Evolutionary conservation across 768 basidiomycete genomes (phyloP), one percentile per base, ranked within the genome.

Genomic region (Collybiopsis luxurians): DNA sequence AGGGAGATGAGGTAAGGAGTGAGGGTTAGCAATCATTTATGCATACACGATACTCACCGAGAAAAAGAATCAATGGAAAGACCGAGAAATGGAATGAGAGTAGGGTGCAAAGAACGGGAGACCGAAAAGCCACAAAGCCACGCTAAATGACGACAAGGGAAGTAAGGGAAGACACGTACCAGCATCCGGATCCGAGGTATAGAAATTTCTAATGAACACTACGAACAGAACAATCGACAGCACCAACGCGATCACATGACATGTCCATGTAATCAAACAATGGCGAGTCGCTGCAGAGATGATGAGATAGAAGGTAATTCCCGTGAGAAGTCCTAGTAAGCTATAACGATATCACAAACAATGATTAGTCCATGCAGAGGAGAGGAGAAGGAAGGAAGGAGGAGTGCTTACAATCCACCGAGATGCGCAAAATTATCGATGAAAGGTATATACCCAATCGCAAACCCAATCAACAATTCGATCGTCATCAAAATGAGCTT

Each of bases 401-500:
- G 4, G 6, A 13, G 31, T 34, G 13, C 40, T 17, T 6, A 42
- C 64, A 95, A 87, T 12, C 92, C 92, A 46, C 95, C 94, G 7
- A 96, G 79, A 71, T 97, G 95, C 4, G 90, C 88, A 89, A 40
- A 13, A 27, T 44, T 15, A 42, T 42, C 31, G 31, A 34, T 34
- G 13, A 6, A 91, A 46, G 91, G 90, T 48, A 92, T 85, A 63
- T 85, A 91, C 24, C 92, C 94, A 50, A 96, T 78, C 0, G 84
- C 93, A 53, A 97, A 73, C 50, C 94, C 95, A 42, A 98, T 79
- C 24, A 90, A 60, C n/a, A 98, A 79, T 66, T 98, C 95, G 52
- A 97, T 75, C 12, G 86, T 78, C 84, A 97, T 87, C 69, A 89
- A 87, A 30, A 88, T 75, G 11, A 97, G 81, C 92, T 96, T 60